phyloP scores from a whole-genome alignment of 2,329 filamentous ascomycete species.

The Leptosphaerulina australis region DNA sequence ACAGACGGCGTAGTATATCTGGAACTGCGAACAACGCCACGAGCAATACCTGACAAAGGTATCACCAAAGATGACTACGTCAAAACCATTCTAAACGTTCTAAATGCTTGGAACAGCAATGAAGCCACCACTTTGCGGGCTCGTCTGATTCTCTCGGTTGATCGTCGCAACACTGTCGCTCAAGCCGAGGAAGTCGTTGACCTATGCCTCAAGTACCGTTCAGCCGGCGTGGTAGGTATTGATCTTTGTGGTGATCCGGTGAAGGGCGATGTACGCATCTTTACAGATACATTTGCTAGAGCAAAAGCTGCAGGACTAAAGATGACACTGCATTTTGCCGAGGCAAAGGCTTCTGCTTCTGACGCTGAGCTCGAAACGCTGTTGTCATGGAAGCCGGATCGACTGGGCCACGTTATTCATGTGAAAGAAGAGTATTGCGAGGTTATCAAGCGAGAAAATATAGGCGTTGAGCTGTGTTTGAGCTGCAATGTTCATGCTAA shows the following conservation, averaged over 20 bases:
- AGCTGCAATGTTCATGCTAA: slow-evolving; percentile 81
- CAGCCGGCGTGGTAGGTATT: slow-evolving; percentile 69
- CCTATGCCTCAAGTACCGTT: slow-evolving; percentile 63
- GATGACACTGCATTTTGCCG: slow-evolving; percentile 80
- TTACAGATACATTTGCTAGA: slow-evolving; percentile 63
- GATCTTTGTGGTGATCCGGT: slow-evolving; percentile 81
- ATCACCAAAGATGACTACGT: slow-evolving; percentile 71
- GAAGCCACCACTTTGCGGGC: slow-evolving; percentile 58
- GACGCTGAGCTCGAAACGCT: slow-evolving; percentile 67
- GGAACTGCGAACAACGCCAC: slow-evolving; percentile 80
- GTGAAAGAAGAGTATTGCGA: slow-evolving; percentile 66
- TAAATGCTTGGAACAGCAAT: slow-evolving; percentile 58
- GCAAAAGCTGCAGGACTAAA: slow-evolving; percentile 64
- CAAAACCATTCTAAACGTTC: slow-evolving; percentile 67
- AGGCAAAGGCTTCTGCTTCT: slow-evolving; percentile 64
- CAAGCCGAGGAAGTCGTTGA: slow-evolving; percentile 69
- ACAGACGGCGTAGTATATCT: slow-evolving; percentile 76
- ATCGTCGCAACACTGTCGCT: slow-evolving; percentile 65
- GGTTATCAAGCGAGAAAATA: slow-evolving; percentile 59
- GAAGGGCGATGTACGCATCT: slow-evolving; percentile 64
- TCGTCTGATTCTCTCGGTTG: slow-evolving; percentile 74
- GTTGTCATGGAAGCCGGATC: slow-evolving; percentile 68
- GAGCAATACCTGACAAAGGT: slow-evolving; percentile 60
- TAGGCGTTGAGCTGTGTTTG: slow-evolving; percentile 77
- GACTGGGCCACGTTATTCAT: slow-evolving; percentile 81